Evolutionary conservation across 2,329 filamentous ascomycete genomes (phyloP), one percentile per base, ranked within the genome.

Genomic region (Ceratocystis cacaofunesta): DNA sequence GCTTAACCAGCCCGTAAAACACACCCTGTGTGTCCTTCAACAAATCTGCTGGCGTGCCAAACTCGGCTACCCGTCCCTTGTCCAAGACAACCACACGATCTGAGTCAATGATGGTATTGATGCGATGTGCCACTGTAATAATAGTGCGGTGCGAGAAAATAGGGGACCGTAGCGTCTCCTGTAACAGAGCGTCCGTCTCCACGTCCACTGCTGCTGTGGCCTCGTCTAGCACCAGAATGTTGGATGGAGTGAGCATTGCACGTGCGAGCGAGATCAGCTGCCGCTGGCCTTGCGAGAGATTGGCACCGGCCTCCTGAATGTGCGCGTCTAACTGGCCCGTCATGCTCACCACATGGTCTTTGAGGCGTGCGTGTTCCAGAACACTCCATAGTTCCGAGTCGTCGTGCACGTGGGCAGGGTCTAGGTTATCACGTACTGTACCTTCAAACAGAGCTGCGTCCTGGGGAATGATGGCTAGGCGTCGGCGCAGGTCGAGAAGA

Each of bases 311-410:
- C 88, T 99, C 95, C 71, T 95, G 82, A 69, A 99, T 86, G 73
- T 83, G 87, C 62, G 92, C 90, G 76, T 97, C 94, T 19, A 99
- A 82, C 70, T 91, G 89, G 69, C 92, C 92, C 57, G 87, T 83
- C 91, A 99, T 95, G 69, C 80, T 84, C 2, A 86, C 78, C 68
- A 99, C 83, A 76, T 97, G 89, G 68, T 96, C 91, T 75, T 94
- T 95, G 66, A 99, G 80, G 72, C 92, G 87, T 67, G 94, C 94
- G 76, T 97, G 92, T 74, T 96, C 92, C 68, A 96, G 80, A 68
- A 95, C 92, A 73, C 89, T 95, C 94, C 94, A 99, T 43, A 99
- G 80, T 73, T 97, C 94, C 4, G 92, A 96, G 75, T 99, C 95
- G 75, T 96, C 92, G 72, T 96, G 92, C 65, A 95, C 90, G 74